Percentiles rank a stretch among this genome's conserved stretches.
phyloP scores from a whole-genome alignment of 2,329 filamentous ascomycete species.

The Calonectria leucothoes region DNA sequence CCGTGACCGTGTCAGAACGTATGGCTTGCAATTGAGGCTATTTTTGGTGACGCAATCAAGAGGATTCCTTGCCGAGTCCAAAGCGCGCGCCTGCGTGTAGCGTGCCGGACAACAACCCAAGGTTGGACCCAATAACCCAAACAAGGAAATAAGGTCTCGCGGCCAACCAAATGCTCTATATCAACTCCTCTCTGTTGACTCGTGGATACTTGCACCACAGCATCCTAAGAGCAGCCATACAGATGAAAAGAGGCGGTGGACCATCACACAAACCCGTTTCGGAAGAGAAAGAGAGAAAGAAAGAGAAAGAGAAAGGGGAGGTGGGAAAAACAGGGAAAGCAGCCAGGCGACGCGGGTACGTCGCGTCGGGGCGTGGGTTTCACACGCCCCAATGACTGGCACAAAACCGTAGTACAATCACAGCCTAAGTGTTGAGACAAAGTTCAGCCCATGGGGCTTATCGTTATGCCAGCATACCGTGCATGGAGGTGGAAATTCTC shows the following conservation, averaged over 20 bases:
- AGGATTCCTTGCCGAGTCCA: neutral
- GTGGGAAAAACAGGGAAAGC: slow-evolving; percentile 29
- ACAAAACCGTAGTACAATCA: neutral
- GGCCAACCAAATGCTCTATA: neutral
- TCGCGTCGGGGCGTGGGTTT: slow-evolving; percentile 10
- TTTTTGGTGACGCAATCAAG: neutral
- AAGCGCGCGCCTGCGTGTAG: neutral
- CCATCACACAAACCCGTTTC: neutral
- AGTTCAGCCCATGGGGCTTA: neutral
- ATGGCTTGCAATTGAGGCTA: neutral
- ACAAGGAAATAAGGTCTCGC: neutral
- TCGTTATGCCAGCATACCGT: neutral
- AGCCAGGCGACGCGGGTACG: slow-evolving; percentile 11
- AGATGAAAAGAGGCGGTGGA: neutral
- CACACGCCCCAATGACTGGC: neutral
- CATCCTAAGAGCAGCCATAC: slow-evolving; percentile 16
- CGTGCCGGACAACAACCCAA: neutral
- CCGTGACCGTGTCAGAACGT: neutral
- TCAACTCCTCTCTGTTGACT: neutral
- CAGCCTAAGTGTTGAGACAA: neutral
- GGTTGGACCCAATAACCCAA: neutral
- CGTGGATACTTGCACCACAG: neutral
- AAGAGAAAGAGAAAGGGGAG: neutral
- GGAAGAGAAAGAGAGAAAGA: slow-evolving; percentile 10
- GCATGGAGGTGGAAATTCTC: neutral